Evolutionary conservation across 2,329 filamentous ascomycete species (phyloP).

Genomic region (Teratosphaeriaceae sp.): DNA sequence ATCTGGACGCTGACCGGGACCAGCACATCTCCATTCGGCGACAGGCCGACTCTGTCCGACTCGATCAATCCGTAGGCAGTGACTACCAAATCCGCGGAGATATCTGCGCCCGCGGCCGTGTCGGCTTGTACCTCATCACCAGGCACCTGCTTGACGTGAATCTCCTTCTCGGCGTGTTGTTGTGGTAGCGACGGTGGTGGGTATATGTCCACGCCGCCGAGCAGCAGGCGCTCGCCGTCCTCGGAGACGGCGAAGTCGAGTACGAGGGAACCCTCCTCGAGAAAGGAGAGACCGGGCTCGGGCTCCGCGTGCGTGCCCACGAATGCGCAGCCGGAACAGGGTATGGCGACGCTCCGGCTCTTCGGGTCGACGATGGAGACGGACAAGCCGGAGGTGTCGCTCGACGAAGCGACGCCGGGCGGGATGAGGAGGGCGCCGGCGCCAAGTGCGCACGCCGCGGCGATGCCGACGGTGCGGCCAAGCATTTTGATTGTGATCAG

Average conservation of each 20-base stretch:
- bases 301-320: conserved; percentile 16
- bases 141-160: conserved; percentile 22
- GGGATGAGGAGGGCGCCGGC: conserved; percentile 48
- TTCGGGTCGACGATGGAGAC: conserved; percentile 25
- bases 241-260: conserved; percentile 50
- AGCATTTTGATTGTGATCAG: conserved; percentile 22
- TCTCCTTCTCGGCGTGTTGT: conserved; percentile 4
- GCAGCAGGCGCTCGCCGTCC: conserved; percentile 40
- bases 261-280: conserved; percentile 25
- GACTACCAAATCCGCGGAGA: conserved; percentile 30
- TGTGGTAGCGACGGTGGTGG: conserved; percentile 18
- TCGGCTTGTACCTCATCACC: conserved; percentile 17
- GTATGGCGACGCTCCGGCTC: conserved; percentile 41
- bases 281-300: conserved; percentile 23
- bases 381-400: conserved; percentile 1
- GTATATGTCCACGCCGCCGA: conserved; percentile 58
- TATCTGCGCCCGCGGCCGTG: conserved; percentile 19
- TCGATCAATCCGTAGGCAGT: conserved; percentile 30
- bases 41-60: conserved; percentile 38
- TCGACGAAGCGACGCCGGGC: conserved; percentile 38
- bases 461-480: conserved; percentile 26
- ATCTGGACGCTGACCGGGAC: conserved; percentile 52
- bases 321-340: conserved; percentile 51
- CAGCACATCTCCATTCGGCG: conserved; percentile 47
- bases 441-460: conserved; percentile 23